Base-by-base conservation (phyloP, 495 filamentous ascomycete genomes). In the Jackrogersella minutella region DNA sequence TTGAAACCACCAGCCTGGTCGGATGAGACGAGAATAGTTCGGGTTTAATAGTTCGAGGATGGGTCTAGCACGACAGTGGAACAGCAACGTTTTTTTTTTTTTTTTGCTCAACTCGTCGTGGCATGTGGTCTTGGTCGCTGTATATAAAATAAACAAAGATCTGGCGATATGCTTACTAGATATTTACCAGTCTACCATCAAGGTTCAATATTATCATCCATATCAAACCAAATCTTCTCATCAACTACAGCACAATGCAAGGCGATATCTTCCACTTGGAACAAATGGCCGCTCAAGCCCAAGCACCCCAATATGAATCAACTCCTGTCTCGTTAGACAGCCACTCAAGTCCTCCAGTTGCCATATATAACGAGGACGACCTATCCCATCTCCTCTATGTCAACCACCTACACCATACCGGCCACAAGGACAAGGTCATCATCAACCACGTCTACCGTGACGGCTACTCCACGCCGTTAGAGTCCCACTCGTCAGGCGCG, bases 331-430 rank as follows among this genome's bases (percentile, higher is more conserved):
- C 50, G 0, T 13, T 31, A 14, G 51, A 64, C 21, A 53, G 40
- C 47, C 37, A 63, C 13, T 9, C 30, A n/a, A 52, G 44, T 14
- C 54, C 71, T 0, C 62, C 63, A n/a, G 82, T 83, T 55, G 69
- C 80, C 40, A 75, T 85, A 58, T 72, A 76, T 13, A 79, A 83
- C 30, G 64, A 69, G n/a, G 82, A 84, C 44, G 78, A 77, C 11
- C 68, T 85, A 5, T 74, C 72, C 8, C 72, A 74, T n/a, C 49
- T 74, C 28, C 70, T 74, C 31, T 74, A 71, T 37, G 55, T 36
- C 26, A 68, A 64, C 64, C 68, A 63, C 26, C 22, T 68, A 4
- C 66, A 62, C 33, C 59, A 66, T 24, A 41, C 69, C 5, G 63
- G 66, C n/a, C 66, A 72, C 40, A 56, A 57, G 19, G 61, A 67